phyloP scores from a whole-genome alignment of 768 basidiomycete species.

The Xerocomellus amylosporus region DNA sequence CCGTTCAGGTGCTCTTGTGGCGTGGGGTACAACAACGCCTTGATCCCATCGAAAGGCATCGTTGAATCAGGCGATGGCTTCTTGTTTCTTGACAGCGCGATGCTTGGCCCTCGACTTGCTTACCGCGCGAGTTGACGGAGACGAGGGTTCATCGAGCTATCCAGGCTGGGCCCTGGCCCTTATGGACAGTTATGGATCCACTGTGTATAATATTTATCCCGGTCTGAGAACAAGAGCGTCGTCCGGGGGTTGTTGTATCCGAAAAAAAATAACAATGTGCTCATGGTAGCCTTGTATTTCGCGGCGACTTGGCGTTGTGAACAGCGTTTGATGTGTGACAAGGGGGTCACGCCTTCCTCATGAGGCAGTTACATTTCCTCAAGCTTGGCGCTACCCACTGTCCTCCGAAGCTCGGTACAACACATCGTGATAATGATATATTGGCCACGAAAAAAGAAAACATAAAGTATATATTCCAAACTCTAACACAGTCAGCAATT shows the following conservation, averaged over 20 bases:
- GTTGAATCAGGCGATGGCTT: not conserved
- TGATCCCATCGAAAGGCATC: conserved; percentile 14
- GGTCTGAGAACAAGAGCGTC: not conserved
- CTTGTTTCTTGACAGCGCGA: not conserved
- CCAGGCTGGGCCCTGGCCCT: no score
- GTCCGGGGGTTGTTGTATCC: conserved; percentile 1
- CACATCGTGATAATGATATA: no score
- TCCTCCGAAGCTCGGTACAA: no score
- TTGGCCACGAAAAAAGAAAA: not conserved
- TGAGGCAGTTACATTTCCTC: no score
- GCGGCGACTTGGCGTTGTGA: no score
- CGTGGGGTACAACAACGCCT: conserved; percentile 7
- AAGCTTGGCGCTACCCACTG: no score
- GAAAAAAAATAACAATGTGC: conserved; percentile 4
- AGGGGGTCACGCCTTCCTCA: no score
- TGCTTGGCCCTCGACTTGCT: no score
- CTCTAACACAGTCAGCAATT: not conserved
- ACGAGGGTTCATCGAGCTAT: no score
- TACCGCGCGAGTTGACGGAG: no score
- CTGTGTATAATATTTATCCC: not conserved
- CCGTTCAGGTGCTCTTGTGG: conserved; percentile 23
- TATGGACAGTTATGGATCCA: no score
- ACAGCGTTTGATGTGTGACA: no score
- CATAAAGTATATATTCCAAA: not conserved
- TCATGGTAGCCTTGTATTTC: conserved; percentile 6